These are phyloP conservation scores for Skeletonema tropicum DNA, from an alignment of 108 stramenopile genomes.

Conservation along the genomic window DNA sequence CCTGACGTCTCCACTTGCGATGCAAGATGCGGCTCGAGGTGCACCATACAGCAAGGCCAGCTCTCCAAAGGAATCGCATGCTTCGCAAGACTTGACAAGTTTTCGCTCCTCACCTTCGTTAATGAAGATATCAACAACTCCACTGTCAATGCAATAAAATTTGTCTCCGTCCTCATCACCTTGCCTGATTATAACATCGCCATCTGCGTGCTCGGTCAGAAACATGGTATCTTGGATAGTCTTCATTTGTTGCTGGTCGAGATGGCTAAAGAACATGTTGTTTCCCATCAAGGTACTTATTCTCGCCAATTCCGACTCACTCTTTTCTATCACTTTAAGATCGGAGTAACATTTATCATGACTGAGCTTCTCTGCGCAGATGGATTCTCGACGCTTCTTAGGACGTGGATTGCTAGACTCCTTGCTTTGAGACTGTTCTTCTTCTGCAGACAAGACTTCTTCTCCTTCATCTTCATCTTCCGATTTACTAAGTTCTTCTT, in stretches of 20 bases:
- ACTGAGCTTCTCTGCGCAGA: conserved; percentile 39
- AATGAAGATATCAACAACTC: conserved; percentile 71
- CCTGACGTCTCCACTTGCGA: conserved; percentile 51
- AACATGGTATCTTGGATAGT: conserved; percentile 64
- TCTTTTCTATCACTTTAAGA: conserved; percentile 52
- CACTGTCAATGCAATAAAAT: conserved; percentile 87
- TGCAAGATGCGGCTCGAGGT: conserved; percentile 88
- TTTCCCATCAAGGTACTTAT: conserved; percentile 61
- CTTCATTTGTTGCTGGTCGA: conserved; percentile 55
- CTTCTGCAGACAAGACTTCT: background rate
- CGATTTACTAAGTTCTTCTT: conserved; percentile 15
- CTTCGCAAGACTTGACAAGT: conserved; percentile 73
- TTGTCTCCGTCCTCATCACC: conserved; percentile 88
- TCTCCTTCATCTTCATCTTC: conserved; percentile 11
- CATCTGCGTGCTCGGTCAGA: conserved; percentile 48
- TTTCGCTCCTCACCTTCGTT: conserved; percentile 64
- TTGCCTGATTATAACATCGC: conserved; percentile 85
- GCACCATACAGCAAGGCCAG: conserved; percentile 89
- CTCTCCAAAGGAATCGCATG: conserved; percentile 87
- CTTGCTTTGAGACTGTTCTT: background rate
- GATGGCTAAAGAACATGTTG: conserved; percentile 65
- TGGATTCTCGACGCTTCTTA: conserved; percentile 33
- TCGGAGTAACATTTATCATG: conserved; percentile 21
- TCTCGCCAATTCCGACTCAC: conserved; percentile 47
- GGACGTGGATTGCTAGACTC: background rate